Conservation (phyloP, 352 stramenopile genomes). For the Globisporangium echinulatum region DNA sequence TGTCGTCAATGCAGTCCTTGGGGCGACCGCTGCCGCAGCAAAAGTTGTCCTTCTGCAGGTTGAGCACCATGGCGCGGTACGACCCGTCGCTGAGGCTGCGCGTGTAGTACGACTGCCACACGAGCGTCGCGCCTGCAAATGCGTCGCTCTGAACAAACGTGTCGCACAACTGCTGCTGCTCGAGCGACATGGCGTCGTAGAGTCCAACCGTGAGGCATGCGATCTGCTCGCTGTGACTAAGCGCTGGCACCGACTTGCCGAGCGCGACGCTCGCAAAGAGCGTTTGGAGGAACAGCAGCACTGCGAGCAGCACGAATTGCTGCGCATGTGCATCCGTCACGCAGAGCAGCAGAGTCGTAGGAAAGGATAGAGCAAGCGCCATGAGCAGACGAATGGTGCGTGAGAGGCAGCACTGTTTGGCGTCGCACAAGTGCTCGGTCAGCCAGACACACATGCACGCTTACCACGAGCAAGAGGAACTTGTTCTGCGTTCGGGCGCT, state of each 20-base stretch:
- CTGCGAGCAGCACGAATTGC: constrained; percentile 34
- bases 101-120: constrained; percentile 71
- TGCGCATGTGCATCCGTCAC: constrained; percentile 11
- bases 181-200: constrained; percentile 33
- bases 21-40: constrained; percentile 65
- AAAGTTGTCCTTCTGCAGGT: constrained; percentile 54
- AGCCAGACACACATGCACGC: neutral
- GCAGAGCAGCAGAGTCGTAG: too few species aligned
- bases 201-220: constrained; percentile 55
- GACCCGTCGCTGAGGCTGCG: constrained; percentile 33
- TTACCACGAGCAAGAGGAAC: constrained; percentile 53
- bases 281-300: constrained; percentile 55
- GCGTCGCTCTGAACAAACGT: constrained; percentile 48
- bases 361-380: neutral
- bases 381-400: neutral
- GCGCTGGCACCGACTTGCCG: constrained; percentile 19
- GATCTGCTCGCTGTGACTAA: constrained; percentile 32
- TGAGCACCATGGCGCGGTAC: constrained; percentile 51
- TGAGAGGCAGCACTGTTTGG: too few species aligned
- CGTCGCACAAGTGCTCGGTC: too few species aligned
- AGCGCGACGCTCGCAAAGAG: constrained; percentile 55
- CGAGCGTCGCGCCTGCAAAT: constrained; percentile 54
- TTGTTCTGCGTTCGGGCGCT: constrained; percentile 70
- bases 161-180: constrained; percentile 32
- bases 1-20: constrained; percentile 38